Evolutionary conservation across 768 basidiomycete species (phyloP), one percentile per base, ranked within the genome.

Genomic region (Tylopilus subfusipes): DNA sequence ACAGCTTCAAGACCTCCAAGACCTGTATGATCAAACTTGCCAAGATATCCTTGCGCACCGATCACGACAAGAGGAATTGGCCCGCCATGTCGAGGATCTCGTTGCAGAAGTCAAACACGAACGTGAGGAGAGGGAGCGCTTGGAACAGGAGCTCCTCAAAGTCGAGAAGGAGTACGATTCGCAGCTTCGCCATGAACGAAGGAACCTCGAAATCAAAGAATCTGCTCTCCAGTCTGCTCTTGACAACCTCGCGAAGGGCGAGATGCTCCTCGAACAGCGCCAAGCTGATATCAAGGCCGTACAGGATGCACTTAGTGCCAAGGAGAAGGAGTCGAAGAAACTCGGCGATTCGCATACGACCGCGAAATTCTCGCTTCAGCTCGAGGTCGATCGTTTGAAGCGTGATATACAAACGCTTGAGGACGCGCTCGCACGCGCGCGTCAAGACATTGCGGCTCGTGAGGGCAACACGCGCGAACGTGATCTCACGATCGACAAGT

Each of bases 331-430:
- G 68, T 83, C 85, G 22, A 86, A 86, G 72, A 79, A 83, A 53
- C 78, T 86, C 0, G 95, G 95, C 21, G 92, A 96, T 72, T 83
- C 85, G 13, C 88, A 89, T 63, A 87, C 88, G 0, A 86, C 85
- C 3, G 88, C 93, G 22, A 78, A 84, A 42, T 91, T 93, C 74
- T 90, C 90, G 0, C 73, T 98, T 30, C 91, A 97, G 68, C 80
- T 98, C 19, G 95, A 99, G 69, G 77, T 90, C 1, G 96, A 98
- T 58, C 75, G 93, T 3, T 73, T 94, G 46, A 86, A 86, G 68
- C 80, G 94, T 27, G 96, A 99, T 65, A 63, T 97, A 38, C 85
- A 86, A 58, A 76, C 89, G 4, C 76, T 87, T 2, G 90, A 96
- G 63, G 85, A 87, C 57, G 92, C 96, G 50, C 75, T 96, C 5